Base-by-base conservation (phyloP, 192 early-diverging fungal genomes). In the Thoreauomyces humboldtii region DNA sequence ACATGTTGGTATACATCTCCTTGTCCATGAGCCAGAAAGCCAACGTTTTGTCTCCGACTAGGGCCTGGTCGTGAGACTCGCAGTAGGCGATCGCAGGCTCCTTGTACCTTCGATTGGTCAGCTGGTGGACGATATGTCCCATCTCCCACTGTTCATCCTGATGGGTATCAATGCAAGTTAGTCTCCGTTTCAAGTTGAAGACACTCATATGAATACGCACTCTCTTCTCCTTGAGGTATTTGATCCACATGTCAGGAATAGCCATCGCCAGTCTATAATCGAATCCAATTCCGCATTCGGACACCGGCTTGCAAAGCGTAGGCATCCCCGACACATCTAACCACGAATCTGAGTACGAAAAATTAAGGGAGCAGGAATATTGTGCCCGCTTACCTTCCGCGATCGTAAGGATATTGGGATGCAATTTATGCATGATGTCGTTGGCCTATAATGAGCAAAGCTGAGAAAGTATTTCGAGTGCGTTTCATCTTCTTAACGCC, bases 21-120 rank as follows among this genome's bases (percentile, higher is more conserved):
- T 91, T 90, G 77, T 98, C 96, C 96, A 98, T 98, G 56, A 98
- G 76, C 96, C 96, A 98, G 79, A 98, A 98, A 14, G 94, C 96
- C 47, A 98, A 70, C 32, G 93, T 95, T 77, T 98, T 98, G 80
- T 98, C 96, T 42, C 96, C 96, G 5, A 98, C 96, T 36, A 98
- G 77, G 41, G 96, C 96, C 76, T 98, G 96, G 72, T 98, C 96
- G 73, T 98, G 96, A 37, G 88, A 91, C 77, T 98, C 96, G 69
- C 86, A 86, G 73, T 98, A 98, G 0, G 90, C 90, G 76, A 98
- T 95, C 0, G 89, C 90, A n/a, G 87, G 87, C 83, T 98, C 96
- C 88, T 81, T 86, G 64, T 88, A 86, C 36, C 96, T 87, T 24
- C 95, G 86, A 79, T 98, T 96, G 25, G 88, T 94, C 32, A 98